A percentile compares a stretch with the other conserved stretches of the same genome.
phyloP scores from a whole-genome alignment of 495 filamentous ascomycete species.

The Chaetomidium leptoderma region DNA sequence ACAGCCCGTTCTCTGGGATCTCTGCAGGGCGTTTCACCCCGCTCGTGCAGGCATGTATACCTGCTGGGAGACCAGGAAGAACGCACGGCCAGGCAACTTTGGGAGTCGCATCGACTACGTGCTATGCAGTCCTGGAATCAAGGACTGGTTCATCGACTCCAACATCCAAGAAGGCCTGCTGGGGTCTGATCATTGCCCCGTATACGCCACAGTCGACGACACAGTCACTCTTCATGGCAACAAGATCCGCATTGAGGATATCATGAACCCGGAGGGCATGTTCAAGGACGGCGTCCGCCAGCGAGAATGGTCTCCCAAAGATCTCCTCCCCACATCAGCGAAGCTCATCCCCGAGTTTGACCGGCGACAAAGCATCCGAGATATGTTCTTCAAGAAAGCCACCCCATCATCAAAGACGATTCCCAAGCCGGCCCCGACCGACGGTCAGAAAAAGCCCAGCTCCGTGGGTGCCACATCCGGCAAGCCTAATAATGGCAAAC shows the following conservation, averaged over 20 bases:
- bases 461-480: neutral
- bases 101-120: slow-evolving; percentile 93
- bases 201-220: slow-evolving; percentile 51
- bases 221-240: slow-evolving; percentile 46
- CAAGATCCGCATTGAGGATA: slow-evolving; percentile 57
- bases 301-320: slow-evolving; percentile 60
- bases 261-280: slow-evolving; percentile 75
- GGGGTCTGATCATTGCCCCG: slow-evolving; percentile 96
- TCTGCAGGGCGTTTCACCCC: slow-evolving; percentile 79
- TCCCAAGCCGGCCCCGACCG: slow-evolving; percentile 10
- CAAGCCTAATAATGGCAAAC: neutral
- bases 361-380: slow-evolving; percentile 76
- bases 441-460: too few species aligned
- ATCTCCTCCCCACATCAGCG: slow-evolving; percentile 69
- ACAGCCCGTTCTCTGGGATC: slow-evolving; percentile 73
- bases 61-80: slow-evolving; percentile 56
- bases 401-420: slow-evolving; percentile 16
- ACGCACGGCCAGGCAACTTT: slow-evolving; percentile 83
- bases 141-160: slow-evolving; percentile 76
- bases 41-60: slow-evolving; percentile 87
- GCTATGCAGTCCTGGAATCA: slow-evolving; percentile 75
- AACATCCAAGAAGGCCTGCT: slow-evolving; percentile 94
- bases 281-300: slow-evolving; percentile 67
- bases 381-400: slow-evolving; percentile 75
- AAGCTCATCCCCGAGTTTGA: slow-evolving; percentile 86